Percentiles rank a stretch among this genome's conserved stretches.
Conservation (phyloP, 306 rosid genomes). For the Dalbergia cochinchinensis region DNA sequence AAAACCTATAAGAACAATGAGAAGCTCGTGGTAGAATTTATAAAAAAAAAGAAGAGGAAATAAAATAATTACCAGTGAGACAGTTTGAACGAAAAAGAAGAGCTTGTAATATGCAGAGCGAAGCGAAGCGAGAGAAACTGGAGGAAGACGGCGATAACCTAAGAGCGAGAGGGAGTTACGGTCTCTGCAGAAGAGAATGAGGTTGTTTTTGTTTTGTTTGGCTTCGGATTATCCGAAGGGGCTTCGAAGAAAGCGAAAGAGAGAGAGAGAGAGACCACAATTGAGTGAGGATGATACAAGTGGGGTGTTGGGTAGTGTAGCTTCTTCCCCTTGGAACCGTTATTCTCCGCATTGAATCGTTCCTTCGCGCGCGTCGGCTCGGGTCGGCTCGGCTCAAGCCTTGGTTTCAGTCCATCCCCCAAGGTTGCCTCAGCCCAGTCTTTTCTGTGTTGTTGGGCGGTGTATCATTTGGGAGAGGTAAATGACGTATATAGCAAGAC, state of each 20-base stretch:
- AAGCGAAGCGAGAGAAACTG: constrained; percentile 9
- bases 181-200: neutral
- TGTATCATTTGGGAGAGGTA: no score
- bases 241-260: constrained; percentile 40
- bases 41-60: neutral
- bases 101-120: constrained; percentile 27
- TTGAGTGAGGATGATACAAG: constrained; percentile 52
- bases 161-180: constrained; percentile 1
- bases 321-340: constrained; percentile 51
- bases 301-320: neutral
- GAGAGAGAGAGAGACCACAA: constrained; percentile 9
- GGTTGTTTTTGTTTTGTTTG: constrained; percentile 5
- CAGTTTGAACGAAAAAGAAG: neutral
- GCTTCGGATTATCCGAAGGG: constrained; percentile 51
- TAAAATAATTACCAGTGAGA: constrained; percentile 35
- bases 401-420: no score
- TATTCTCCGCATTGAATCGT: constrained; percentile 54
- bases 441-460: no score
- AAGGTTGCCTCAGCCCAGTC: neutral
- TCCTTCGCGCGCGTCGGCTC: constrained; percentile 53
- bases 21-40: neutral
- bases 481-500: no score
- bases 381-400: constrained; percentile 44
- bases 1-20: neutral
- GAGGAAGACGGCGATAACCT: constrained; percentile 38